Percentiles rank a stretch among this genome's conserved stretches.
Conservation (phyloP, 805 yeast genomes). For the Candida glaebosa region DNA sequence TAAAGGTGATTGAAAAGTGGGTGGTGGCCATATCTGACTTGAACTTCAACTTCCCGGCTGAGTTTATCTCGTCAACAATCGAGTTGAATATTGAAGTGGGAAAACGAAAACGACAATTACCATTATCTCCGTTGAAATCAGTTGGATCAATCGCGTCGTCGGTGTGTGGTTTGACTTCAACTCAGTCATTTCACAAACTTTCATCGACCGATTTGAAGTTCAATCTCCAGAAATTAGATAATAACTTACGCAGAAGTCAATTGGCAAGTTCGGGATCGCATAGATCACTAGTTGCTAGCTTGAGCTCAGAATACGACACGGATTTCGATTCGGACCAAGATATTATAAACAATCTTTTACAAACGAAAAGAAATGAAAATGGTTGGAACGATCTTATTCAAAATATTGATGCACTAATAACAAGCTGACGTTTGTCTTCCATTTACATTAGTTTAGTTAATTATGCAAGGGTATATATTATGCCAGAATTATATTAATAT, state of each 20-base stretch:
- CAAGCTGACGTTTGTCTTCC: not conserved
- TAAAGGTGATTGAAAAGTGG: constrained; percentile 42
- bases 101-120: not conserved
- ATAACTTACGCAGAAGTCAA: not conserved
- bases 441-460: too few relatives aligned
- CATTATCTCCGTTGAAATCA: not conserved
- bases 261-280: not conserved
- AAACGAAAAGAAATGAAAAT: not conserved
- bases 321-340: constrained; percentile 24
- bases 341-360: constrained; percentile 7
- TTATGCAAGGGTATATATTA: too few relatives aligned
- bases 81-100: not conserved
- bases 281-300: not conserved
- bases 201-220: not conserved
- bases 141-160: not conserved
- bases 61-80: constrained; percentile 34
- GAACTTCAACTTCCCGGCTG: constrained; percentile 28
- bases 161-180: not conserved
- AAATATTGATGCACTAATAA: constrained; percentile 8
- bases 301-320: constrained; percentile 11
- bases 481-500: too few relatives aligned
- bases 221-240: constrained; percentile 4
- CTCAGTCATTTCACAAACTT: not conserved
- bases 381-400: constrained; percentile 9
- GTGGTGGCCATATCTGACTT: constrained; percentile 38